These are phyloP conservation scores for Cryphonectria japonica DNA, from an alignment of 2,329 filamentous ascomycete genomes.

Conservation along the genomic window DNA sequence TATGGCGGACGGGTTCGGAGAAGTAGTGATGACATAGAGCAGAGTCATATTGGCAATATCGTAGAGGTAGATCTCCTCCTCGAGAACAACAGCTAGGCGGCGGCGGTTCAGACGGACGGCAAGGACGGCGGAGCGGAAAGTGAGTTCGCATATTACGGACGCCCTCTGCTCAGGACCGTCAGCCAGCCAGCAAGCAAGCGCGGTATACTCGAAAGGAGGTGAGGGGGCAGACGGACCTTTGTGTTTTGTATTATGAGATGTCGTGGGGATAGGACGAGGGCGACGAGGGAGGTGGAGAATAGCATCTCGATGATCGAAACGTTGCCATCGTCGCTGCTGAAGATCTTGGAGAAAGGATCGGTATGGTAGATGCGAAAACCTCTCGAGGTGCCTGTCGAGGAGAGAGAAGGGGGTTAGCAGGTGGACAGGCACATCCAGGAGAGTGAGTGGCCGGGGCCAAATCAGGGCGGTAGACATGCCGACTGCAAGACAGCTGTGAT, in stretches of 20 bases:
- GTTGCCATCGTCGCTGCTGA: slow-evolving; percentile 92
- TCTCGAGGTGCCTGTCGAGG: slow-evolving; percentile 74
- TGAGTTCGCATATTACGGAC: slow-evolving; percentile 96
- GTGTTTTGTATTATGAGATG: slow-evolving; percentile 97
- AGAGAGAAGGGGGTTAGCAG: slow-evolving; percentile 14
- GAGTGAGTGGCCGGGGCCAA: background rate
- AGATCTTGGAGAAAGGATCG: slow-evolving; percentile 93
- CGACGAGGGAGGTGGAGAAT: slow-evolving; percentile 95
- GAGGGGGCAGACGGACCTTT: slow-evolving; percentile 62
- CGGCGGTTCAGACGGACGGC: slow-evolving; percentile 94
- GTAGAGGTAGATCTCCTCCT: slow-evolving; percentile 97
- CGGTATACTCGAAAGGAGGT: slow-evolving; percentile 11
- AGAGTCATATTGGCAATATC: slow-evolving; percentile 99
- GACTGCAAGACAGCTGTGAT: slow-evolving; percentile 95
- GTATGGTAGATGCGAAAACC: slow-evolving; percentile 97
- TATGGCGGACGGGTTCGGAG: slow-evolving; percentile 88
- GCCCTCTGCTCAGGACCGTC: slow-evolving; percentile 50
- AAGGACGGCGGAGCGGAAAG: slow-evolving; percentile 94
- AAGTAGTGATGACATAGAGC: slow-evolving; percentile 89
- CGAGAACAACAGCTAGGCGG: slow-evolving; percentile 87
- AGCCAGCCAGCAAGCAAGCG: slow-evolving; percentile 25
- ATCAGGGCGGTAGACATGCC: slow-evolving; percentile 58
- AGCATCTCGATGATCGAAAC: slow-evolving; percentile 98
- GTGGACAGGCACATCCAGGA: slow-evolving; percentile 16
- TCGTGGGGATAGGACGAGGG: slow-evolving; percentile 87